These are phyloP conservation scores for Penicillium riverlandense DNA, from an alignment of 495 filamentous ascomycete genomes.

Conservation along the genomic window DNA sequence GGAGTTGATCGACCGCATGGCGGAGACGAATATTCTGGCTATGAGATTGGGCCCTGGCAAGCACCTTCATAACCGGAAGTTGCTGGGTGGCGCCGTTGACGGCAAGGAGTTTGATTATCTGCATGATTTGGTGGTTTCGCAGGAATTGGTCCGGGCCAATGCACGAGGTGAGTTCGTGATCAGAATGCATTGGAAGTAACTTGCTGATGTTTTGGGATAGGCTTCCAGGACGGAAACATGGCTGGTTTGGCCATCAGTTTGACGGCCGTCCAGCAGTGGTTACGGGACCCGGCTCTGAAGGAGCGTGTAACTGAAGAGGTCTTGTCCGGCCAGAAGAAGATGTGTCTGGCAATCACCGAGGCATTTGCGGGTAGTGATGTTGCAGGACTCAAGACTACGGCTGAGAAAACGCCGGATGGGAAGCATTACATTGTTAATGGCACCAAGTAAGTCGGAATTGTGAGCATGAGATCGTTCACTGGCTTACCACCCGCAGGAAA, in stretches of 20 bases:
- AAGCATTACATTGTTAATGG: slow-evolving; percentile 83
- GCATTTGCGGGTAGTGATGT: slow-evolving; percentile 88
- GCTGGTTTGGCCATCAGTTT: slow-evolving; percentile 80
- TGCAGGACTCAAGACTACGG: slow-evolving; percentile 73
- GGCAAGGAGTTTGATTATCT: slow-evolving; percentile 85
- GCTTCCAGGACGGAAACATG: slow-evolving; percentile 53
- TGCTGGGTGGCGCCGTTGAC: slow-evolving; percentile 64
- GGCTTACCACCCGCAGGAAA: slow-evolving; percentile 38
- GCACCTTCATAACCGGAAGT: slow-evolving; percentile 62
- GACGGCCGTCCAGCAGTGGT: slow-evolving; percentile 75
- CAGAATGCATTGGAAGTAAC: slow-evolving; percentile 37
- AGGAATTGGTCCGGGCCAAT: slow-evolving; percentile 65
- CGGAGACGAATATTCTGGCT: slow-evolving; percentile 62
- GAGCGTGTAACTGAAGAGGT: slow-evolving; percentile 63
- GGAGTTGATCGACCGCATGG: slow-evolving; percentile 72
- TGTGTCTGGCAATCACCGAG: slow-evolving; percentile 82
- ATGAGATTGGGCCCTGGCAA: slow-evolving; percentile 83
- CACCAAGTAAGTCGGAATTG: slow-evolving; percentile 49
- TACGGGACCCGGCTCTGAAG: slow-evolving; percentile 58
- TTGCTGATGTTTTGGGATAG: slow-evolving; percentile 10
- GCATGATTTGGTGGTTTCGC: slow-evolving; percentile 69
- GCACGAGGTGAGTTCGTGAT: slow-evolving; percentile 46
- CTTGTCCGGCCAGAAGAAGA: slow-evolving; percentile 76
- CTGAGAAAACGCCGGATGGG: slow-evolving; percentile 72
- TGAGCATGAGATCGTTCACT: background rate